Base-by-base conservation (phyloP, 2,329 filamentous ascomycete species). In the Curvularia sp. region DNA sequence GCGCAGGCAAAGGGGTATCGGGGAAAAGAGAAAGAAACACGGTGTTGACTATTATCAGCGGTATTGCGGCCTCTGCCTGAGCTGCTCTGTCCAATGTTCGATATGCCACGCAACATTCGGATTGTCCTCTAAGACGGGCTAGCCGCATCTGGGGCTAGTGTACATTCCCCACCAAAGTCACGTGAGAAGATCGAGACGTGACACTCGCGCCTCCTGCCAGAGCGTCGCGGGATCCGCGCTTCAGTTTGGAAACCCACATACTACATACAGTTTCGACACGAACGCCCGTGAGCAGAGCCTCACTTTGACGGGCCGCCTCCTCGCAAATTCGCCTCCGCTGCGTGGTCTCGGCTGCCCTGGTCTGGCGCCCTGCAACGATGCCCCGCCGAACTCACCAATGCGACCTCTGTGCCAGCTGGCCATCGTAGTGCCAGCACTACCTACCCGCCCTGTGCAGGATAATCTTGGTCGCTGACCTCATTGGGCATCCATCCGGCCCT, bases 31-130 rank as follows among this genome's bases (percentile, higher is more conserved):
- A 62, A 66, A 58, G 53, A 63, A 62, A 66, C 57, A 66, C 61
- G 58, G 59, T 61, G 69, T 64, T 55, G 67, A 42, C 60, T 53
- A 62, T 58, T 49, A 55, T 55, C 47, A 49, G 54, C 58, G 59
- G 57, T 66, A 58, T 55, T 70, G 72, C 67, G 69, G 68, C 64
- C 66, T 69, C 64, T 65, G 57, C 57, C 66, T 61, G 61, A 67
- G 67, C 65, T 73, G 66, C 66, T 66, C 63, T 68, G 66, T 66
- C 69, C 68, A 71, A 72, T 73, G 70, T 74, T 73, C 69, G 71
- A 74, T 70, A 68, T 75, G 73, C 68, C 70, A 68, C 66, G 66
- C 65, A 69, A 63, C 66, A 59, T 59, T 59, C 57, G 64, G 62
- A 67, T 65, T 65, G 65, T 55, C 60, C 49, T 55, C 44, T 20